Base-by-base conservation (phyloP, 2,329 filamentous ascomycete species). In the Magnaporthiopsis rhizophila region DNA sequence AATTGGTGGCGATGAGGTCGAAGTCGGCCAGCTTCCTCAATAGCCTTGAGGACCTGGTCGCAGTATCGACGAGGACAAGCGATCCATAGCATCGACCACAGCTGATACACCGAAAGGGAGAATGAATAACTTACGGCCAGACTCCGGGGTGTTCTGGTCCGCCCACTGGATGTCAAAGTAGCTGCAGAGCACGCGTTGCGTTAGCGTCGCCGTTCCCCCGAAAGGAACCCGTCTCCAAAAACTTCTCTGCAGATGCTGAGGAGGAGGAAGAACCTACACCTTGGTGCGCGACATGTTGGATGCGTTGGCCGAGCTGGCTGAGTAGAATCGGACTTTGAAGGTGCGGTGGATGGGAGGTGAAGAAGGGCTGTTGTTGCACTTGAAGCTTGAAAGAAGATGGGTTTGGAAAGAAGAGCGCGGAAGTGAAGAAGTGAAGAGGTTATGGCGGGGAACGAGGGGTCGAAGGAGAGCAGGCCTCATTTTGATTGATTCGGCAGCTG, bases 111-210 rank as follows among this genome's bases (percentile, higher is more conserved):
- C 3, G 56, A 36, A 13, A 30, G 12, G 70, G 13, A 45, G 64
- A 62, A 65, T 58, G 64, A 69, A 65, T 64, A 63, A 65, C 57
- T 53, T 53, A 53, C 45, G 45, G 45, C 45, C 45, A 53, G 45
- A 7, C 45, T 21, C 18, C 21, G 45, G 18, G 8, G 45, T 53
- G 45, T 53, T n/a, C 2, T 21, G 3, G n/a, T 53, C 45, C 18
- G 45, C 45, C 45, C 45, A 91, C 75, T 82, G 75, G 67, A 89
- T 74, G 68, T 93, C 89, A 81, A 94, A 92, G 82, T 80, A 91
- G 73, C 83, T 86, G 67, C 65, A 62, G 58, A 61, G 56, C 59
- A 62, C 7, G 32, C 34, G 18, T 9, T 53, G n/a, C 7, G 45
- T 56, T 15, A 56, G 24, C 45, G 5, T 6, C 38, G 6, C 11